phyloP scores from a whole-genome alignment of 495 filamentous ascomycete genomes.

The Amphirosellinia nigrospora region DNA sequence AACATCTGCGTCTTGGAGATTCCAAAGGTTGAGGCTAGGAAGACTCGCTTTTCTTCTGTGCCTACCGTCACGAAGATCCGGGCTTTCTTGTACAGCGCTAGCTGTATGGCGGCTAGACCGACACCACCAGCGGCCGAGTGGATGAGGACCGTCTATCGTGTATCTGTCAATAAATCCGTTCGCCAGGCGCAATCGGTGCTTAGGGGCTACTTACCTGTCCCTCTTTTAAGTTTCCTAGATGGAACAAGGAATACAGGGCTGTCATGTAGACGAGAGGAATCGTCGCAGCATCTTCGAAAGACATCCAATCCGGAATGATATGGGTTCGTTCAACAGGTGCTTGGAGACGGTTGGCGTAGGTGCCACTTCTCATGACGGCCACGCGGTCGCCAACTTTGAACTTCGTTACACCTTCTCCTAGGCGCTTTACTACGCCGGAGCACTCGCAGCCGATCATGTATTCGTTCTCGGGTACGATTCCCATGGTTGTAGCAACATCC shows the following conservation, averaged over 20 bases:
- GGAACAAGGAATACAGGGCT: conserved; percentile 29
- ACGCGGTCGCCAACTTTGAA: conserved; percentile 39
- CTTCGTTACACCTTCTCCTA: conserved; percentile 42
- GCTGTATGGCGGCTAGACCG: conserved; percentile 60
- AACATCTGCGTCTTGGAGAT: conserved; percentile 56
- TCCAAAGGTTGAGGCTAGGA: conserved; percentile 46
- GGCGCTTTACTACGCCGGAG: conserved; percentile 42
- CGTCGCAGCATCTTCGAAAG: conserved; percentile 51
- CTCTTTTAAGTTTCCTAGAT: too few species aligned
- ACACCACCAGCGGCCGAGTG: conserved; percentile 57
- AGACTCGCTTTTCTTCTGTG: conserved; percentile 42
- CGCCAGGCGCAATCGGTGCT: too few species aligned
- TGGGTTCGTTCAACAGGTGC: conserved; percentile 17
- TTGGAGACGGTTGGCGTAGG: conserved; percentile 39
- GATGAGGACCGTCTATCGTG: too few species aligned
- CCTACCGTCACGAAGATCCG: conserved; percentile 56
- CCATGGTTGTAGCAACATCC: conserved; percentile 44
- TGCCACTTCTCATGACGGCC: conserved; percentile 38
- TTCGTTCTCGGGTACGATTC: conserved; percentile 41
- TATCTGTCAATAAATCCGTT: too few species aligned
- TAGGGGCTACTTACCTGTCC: too few species aligned
- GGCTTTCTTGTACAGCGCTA: conserved; percentile 51
- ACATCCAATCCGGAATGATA: conserved; percentile 42
- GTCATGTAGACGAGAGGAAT: conserved; percentile 45
- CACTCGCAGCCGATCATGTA: conserved; percentile 45